Conservation (phyloP, 441 rosid species). For the Aquilaria agallochum region DNA sequence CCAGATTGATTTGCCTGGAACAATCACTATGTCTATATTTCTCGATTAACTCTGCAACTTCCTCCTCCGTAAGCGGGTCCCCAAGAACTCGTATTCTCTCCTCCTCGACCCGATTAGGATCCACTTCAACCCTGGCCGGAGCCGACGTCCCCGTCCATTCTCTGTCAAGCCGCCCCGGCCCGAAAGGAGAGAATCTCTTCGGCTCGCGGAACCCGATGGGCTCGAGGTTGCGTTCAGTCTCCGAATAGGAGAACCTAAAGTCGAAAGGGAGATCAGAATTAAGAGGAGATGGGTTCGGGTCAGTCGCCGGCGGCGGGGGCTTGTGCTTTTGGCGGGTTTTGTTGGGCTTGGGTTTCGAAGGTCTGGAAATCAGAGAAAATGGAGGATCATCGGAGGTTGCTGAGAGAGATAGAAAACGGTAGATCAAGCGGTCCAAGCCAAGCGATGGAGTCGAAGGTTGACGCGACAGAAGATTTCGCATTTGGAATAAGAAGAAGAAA, state of each 20-base stretch:
- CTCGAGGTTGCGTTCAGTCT: slow-evolving; percentile 43
- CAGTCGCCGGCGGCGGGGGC: background rate
- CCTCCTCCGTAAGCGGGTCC: slow-evolving; percentile 56
- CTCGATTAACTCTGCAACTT: slow-evolving; percentile 68
- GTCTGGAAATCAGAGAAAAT: slow-evolving; percentile 39
- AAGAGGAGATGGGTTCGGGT: slow-evolving; percentile 15
- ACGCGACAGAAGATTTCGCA: slow-evolving; percentile 5
- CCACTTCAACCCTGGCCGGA: slow-evolving; percentile 30
- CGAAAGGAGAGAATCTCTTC: slow-evolving; percentile 82
- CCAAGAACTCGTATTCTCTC: slow-evolving; percentile 54
- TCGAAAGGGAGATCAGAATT: slow-evolving; percentile 71
- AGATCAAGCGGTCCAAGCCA: slow-evolving; percentile 15
- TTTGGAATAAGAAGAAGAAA: background rate
- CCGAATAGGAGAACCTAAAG: slow-evolving; percentile 73
- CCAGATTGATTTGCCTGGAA: slow-evolving; percentile 75
- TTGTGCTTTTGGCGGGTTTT: slow-evolving; percentile 15
- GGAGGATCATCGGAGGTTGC: slow-evolving; percentile 54
- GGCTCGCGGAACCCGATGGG: slow-evolving; percentile 88
- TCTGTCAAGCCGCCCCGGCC: slow-evolving; percentile 79
- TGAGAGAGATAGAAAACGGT: slow-evolving; percentile 27
- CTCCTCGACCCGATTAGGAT: slow-evolving; percentile 32
- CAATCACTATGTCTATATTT: slow-evolving; percentile 78
- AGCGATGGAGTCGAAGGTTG: slow-evolving; percentile 9
- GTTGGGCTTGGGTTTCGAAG: slow-evolving; percentile 24
- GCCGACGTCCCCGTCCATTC: slow-evolving; percentile 80